A percentile compares a stretch with the other conserved stretches of the same genome.
Conservation (phyloP, 495 filamentous ascomycete genomes). For the Hypoxylon fragiforme region DNA sequence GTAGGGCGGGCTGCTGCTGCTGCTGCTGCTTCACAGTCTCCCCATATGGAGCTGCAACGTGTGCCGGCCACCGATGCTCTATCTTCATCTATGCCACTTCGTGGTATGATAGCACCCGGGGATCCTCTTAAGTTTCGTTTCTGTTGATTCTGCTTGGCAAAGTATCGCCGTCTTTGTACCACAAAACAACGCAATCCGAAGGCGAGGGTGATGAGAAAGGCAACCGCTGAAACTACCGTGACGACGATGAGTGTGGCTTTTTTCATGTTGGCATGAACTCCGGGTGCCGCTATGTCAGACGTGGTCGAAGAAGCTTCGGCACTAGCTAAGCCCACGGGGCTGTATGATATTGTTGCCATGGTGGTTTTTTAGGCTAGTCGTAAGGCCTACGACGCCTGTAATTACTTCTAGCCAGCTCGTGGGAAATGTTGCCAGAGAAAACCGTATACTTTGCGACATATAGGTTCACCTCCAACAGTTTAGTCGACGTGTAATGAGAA, state of each 20-base stretch:
- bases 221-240: background rate
- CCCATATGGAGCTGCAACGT: conserved; percentile 24
- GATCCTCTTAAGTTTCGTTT: conserved; percentile 4
- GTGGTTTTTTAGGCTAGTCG: background rate
- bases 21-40: conserved; percentile 21
- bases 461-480: too few species aligned
- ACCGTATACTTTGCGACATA: too few species aligned
- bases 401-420: too few species aligned
- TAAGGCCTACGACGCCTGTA: too few species aligned
- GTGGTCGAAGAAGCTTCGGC: background rate
- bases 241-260: conserved; percentile 12
- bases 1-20: background rate
- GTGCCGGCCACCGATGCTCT: conserved; percentile 11
- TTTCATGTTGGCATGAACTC: background rate
- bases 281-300: conserved; percentile 1
- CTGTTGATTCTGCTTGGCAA: conserved; percentile 8
- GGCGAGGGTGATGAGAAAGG: background rate
- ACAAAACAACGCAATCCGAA: conserved; percentile 17
- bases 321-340: background rate
- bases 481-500: too few species aligned
- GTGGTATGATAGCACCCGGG: background rate
- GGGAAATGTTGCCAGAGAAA: too few species aligned
- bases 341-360: background rate
- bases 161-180: conserved; percentile 1
- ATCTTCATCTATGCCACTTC: background rate